phyloP scores from a whole-genome alignment of 306 rosid species.

The Fagus crenata region DNA sequence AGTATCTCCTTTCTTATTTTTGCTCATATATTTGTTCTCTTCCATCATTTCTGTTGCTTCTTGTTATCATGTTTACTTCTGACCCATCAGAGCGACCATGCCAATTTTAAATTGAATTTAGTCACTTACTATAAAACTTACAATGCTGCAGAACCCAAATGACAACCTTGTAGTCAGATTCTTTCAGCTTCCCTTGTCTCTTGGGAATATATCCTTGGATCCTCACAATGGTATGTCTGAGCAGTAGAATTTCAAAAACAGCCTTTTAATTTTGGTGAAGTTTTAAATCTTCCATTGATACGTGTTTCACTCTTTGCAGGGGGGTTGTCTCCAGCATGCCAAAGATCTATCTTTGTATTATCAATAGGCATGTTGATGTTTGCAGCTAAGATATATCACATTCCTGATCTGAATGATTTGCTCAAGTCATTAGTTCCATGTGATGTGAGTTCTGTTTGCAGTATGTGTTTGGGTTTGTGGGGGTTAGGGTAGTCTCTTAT shows the following conservation, averaged over 20 bases:
- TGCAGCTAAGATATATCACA: constrained; percentile 68
- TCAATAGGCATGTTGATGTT: constrained; percentile 78
- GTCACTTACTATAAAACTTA: constrained; percentile 21
- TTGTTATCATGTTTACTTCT: not conserved
- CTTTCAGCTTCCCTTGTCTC: constrained; percentile 86
- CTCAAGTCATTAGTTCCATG: constrained; percentile 55
- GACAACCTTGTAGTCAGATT: constrained; percentile 63
- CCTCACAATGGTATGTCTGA: constrained; percentile 57
- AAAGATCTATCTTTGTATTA: constrained; percentile 70
- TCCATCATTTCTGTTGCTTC: constrained; percentile 2
- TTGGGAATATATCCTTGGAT: constrained; percentile 65
- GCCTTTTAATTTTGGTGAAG: constrained; percentile 13
- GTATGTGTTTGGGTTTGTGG: not conserved
- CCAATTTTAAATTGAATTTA: not conserved
- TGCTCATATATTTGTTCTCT: not conserved
- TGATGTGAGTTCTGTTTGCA: constrained; percentile 57
- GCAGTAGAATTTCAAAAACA: not conserved
- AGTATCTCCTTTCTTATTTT: not conserved
- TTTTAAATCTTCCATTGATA: constrained; percentile 12
- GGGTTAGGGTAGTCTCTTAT: constrained; percentile 13
- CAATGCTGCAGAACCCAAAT: constrained; percentile 59
- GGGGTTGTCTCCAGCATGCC: constrained; percentile 56
- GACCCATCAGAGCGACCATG: not conserved
- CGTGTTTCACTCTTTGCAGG: constrained; percentile 48
- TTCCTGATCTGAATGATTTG: constrained; percentile 68